Evolutionary conservation across 2,329 filamentous ascomycete genomes (phyloP).

Genomic region (Pestalotiopsis sp.): DNA sequence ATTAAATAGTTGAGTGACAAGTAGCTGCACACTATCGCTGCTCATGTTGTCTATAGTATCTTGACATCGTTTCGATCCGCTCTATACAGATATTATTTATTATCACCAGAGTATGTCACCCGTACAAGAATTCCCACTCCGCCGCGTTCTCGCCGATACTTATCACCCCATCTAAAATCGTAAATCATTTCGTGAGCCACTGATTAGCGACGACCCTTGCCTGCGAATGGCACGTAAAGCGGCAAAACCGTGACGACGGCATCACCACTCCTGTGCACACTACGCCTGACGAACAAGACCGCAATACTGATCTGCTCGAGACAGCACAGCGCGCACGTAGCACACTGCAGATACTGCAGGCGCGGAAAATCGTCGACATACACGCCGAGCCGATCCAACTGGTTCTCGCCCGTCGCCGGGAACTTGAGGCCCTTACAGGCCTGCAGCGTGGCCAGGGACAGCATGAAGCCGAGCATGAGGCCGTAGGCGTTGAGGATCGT

Average conservation of each 20-base stretch:
- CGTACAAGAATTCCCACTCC: no score
- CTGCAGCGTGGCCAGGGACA: background rate
- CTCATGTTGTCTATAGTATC: no score
- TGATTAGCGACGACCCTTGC: background rate
- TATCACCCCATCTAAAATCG: no score
- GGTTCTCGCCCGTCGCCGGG: background rate
- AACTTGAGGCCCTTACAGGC: background rate
- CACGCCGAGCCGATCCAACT: background rate
- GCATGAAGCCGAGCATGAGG: slow-evolving; percentile 3
- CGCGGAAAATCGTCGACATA: background rate
- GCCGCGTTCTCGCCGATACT: no score
- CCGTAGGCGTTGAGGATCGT: background rate
- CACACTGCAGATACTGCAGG: background rate
- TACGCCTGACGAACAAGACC: background rate
- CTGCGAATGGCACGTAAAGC: background rate
- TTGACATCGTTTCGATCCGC: no score
- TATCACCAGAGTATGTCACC: no score
- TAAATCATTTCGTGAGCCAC: background rate
- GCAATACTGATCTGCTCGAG: background rate
- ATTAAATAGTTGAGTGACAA: no score
- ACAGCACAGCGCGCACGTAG: background rate
- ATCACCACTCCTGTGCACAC: background rate
- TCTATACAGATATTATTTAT: no score
- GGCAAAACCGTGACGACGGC: background rate
- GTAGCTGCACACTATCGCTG: no score